Percentiles rank a stretch among this genome's conserved stretches.
Evolutionary conservation across 2,329 filamentous ascomycete species (phyloP).

Genomic region (Aaosphaeria arxii): DNA sequence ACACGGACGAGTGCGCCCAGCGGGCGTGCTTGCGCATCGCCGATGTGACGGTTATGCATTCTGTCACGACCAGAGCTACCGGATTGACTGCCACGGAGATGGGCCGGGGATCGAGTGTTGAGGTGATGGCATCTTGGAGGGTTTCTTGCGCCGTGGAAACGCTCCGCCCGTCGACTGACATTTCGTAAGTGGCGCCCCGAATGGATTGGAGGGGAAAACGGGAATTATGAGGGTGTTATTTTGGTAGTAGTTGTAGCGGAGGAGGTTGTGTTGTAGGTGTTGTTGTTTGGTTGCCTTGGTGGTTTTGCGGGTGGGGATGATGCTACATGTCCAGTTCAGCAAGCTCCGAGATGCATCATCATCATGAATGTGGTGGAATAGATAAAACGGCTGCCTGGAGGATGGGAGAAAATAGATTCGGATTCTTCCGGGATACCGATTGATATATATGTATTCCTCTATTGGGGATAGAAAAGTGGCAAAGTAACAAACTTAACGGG

Average conservation of each 20-base stretch:
- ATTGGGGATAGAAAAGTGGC: too few relatives aligned
- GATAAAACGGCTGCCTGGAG: slow-evolving; percentile 4
- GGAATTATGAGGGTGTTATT: not conserved
- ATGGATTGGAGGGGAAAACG: not conserved
- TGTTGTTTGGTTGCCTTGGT: not conserved
- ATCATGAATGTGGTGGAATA: slow-evolving; percentile 13
- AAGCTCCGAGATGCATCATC: slow-evolving; percentile 18
- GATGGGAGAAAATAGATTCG: slow-evolving; percentile 1
- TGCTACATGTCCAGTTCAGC: slow-evolving; percentile 25
- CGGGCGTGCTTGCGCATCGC: slow-evolving; percentile 97
- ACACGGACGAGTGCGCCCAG: slow-evolving; percentile 93
- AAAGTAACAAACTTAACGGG: too few relatives aligned
- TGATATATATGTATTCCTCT: too few relatives aligned
- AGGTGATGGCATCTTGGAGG: slow-evolving; percentile 18
- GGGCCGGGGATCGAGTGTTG: slow-evolving; percentile 21
- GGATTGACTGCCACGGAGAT: slow-evolving; percentile 84
- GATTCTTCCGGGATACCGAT: too few relatives aligned
- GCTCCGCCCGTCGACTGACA: slow-evolving; percentile 24
- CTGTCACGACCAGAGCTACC: slow-evolving; percentile 89
- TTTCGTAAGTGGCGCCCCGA: slow-evolving; percentile 7
- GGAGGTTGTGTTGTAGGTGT: slow-evolving; percentile 11
- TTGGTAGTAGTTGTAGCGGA: slow-evolving; percentile 12
- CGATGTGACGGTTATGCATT: slow-evolving; percentile 98
- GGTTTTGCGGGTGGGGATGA: slow-evolving; percentile 17
- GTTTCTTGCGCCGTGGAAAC: slow-evolving; percentile 19